Percentiles rank a stretch among this genome's conserved stretches.
phyloP scores from a whole-genome alignment of 2,329 filamentous ascomycete species.

The Mycocentrospora acerina region DNA sequence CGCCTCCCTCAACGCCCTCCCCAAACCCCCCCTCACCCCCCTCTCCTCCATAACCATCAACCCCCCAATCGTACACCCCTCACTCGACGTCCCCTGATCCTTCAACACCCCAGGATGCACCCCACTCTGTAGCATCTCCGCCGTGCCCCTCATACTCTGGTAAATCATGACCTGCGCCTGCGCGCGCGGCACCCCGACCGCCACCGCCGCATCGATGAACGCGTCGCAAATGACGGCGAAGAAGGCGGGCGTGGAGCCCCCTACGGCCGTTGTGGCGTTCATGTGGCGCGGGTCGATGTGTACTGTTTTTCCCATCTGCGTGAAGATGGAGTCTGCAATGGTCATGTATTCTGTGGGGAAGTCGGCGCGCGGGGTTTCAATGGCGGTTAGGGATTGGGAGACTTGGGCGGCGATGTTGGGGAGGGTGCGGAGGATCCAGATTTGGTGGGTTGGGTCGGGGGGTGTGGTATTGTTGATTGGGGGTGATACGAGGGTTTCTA shows the following conservation, averaged over 20 bases:
- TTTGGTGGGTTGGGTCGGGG: too few relatives aligned
- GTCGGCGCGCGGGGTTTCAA: conserved; percentile 23
- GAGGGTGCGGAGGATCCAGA: conserved; percentile 45
- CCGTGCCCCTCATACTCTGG: conserved; percentile 34
- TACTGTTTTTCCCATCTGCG: conserved; percentile 23
- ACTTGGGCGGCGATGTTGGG: conserved; percentile 51
- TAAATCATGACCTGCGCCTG: conserved; percentile 33
- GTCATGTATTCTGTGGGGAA: conserved; percentile 17
- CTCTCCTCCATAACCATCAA: conserved; percentile 37
- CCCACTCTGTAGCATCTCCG: conserved; percentile 32
- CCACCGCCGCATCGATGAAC: conserved; percentile 33
- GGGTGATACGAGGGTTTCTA: conserved; percentile 16
- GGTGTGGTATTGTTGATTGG: too few relatives aligned
- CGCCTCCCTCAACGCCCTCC: conserved; percentile 49
- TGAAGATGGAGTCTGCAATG: conserved; percentile 25
- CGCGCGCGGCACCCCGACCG: conserved; percentile 26
- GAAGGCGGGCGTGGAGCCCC: conserved; percentile 35
- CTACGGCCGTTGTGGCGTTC: conserved; percentile 31
- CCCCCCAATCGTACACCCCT: conserved; percentile 38
- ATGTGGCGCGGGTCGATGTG: conserved; percentile 25
- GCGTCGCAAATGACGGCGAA: conserved; percentile 36
- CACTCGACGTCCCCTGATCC: conserved; percentile 33
- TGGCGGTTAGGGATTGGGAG: conserved; percentile 45
- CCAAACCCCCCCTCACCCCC: conserved; percentile 28
- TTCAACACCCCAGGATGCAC: conserved; percentile 29